Evolutionary conservation across 2,329 filamentous ascomycete species (phyloP), one percentile per base, ranked within the genome.

Genomic region (Apiospora marii): DNA sequence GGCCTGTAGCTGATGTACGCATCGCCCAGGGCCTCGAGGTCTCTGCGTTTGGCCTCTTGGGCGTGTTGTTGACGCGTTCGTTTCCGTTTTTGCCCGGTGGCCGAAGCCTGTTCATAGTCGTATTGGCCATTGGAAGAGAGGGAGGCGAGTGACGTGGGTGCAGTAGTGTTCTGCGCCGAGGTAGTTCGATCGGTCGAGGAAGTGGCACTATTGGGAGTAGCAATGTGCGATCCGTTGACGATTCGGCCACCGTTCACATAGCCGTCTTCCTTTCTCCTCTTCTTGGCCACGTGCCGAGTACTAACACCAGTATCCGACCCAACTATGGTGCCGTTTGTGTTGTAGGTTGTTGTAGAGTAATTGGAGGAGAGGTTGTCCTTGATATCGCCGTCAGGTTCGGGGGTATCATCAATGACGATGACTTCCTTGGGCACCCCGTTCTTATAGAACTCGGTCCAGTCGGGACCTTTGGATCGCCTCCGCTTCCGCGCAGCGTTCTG

Each of bases 61-160:
- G 94, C 93, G 72, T 92, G 88, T 76, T 95, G 93, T 76, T 95
- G 93, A 74, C 94, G 90, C 34, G 87, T 88, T 22, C 96, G 90
- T 84, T 98, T 98, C 79, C 95, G 90, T 85, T 98, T 98, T 82
- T 96, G 93, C 46, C 95, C 94, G n/a, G 90, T 86, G 70, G 89
- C 87, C 44, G 68, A 58, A 41, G 86, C 85, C 69, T 92, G 89
- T 74, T 92, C 91, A 76, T 91, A 90, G 69, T 93, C 92, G 79
- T 93, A 92, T 67, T 89, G 87, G 73, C 87, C 84, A 72, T 86
- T 88, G 3, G 89, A 90, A 0, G 90, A 91, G 58, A 90, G 84
- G 6, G 93, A 95, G 19, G 92, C 92, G 7, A 95, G 84, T 19
- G 96, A 98, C 34, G 96, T 98, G 6, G 95, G 92, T 61, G 96